A percentile compares a stretch with the other conserved stretches of the same genome.
Conservation (phyloP, 768 basidiomycete genomes). For the Cytidiella melzeri region DNA sequence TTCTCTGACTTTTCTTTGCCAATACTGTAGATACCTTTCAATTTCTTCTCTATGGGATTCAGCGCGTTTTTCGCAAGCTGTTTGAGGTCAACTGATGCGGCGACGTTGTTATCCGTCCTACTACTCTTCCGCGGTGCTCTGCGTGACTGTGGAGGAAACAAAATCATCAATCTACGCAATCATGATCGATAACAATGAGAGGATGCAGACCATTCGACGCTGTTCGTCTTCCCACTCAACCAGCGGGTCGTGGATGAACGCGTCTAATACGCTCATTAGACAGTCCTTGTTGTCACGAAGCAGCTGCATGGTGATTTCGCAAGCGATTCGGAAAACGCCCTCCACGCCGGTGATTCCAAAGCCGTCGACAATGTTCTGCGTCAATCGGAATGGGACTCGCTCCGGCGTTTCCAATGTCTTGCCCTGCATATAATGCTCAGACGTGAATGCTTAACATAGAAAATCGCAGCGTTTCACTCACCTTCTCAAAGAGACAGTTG, state of each 20-base stretch:
- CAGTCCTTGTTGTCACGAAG: conserved; percentile 89
- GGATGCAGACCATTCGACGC: conserved; percentile 47
- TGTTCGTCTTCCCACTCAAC: conserved; percentile 92
- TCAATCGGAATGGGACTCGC: conserved; percentile 89
- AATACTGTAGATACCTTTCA: conserved; percentile 63
- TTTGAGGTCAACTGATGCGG: conserved; percentile 42
- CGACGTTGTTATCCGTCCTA: conserved; percentile 1
- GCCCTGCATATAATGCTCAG: conserved; percentile 51
- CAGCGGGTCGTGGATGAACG: conserved; percentile 95
- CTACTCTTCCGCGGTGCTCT: conserved; percentile 3
- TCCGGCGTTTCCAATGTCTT: conserved; percentile 85
- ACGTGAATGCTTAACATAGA: background rate
- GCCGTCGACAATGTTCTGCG: conserved; percentile 89
- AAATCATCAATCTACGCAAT: background rate
- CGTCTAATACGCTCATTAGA: conserved; percentile 91
- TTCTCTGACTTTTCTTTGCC: conserved; percentile 38
- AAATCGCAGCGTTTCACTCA: too few relatives aligned
- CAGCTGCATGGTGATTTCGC: conserved; percentile 84
- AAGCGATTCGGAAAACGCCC: conserved; percentile 88
- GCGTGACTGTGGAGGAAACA: conserved; percentile 14
- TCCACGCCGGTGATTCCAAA: conserved; percentile 92
- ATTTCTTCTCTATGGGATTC: conserved; percentile 76
- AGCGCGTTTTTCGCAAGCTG: conserved; percentile 72
- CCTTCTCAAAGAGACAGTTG: conserved; percentile 97
- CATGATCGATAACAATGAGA: background rate